Evolutionary conservation across 1,284 basidiomycete species (phyloP).

Genomic region (Marasmius tenuissimus): DNA sequence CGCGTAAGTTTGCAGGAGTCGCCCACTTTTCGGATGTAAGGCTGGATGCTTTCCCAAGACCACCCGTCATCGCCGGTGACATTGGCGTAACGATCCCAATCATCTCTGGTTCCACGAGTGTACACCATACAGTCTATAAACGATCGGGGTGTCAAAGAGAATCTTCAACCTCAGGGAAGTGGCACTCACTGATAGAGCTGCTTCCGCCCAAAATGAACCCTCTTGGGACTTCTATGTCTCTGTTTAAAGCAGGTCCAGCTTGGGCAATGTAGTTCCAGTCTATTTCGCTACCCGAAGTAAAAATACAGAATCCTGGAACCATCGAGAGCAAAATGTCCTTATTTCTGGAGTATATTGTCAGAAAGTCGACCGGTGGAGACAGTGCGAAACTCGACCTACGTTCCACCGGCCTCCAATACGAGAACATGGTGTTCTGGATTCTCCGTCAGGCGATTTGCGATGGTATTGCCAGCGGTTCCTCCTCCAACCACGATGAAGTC

Average conservation of each 20-base stretch:
- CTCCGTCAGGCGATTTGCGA: constrained; percentile 29
- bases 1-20: not conserved
- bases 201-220: constrained; percentile 38
- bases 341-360: constrained; percentile 11
- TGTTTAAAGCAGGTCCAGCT: constrained; percentile 29
- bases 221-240: constrained; percentile 26
- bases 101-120: constrained; percentile 40
- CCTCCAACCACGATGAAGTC: constrained; percentile 25
- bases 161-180: not conserved
- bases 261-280: constrained; percentile 35
- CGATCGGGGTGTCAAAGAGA: not conserved
- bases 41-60: constrained; percentile 38
- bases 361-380: not conserved
- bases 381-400: constrained; percentile 15
- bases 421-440: constrained; percentile 22
- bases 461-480: constrained; percentile 25
- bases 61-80: constrained; percentile 39
- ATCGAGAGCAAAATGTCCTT: constrained; percentile 16
- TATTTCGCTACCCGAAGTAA: constrained; percentile 18
- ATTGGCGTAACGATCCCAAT: constrained; percentile 36
- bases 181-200: constrained; percentile 35
- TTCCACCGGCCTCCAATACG: constrained; percentile 28
- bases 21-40: constrained; percentile 34
- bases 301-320: constrained; percentile 19
- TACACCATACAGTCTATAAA: constrained; percentile 38